Conservation (phyloP, 2,329 filamentous ascomycete genomes). For the Fusarium tuaranense region DNA sequence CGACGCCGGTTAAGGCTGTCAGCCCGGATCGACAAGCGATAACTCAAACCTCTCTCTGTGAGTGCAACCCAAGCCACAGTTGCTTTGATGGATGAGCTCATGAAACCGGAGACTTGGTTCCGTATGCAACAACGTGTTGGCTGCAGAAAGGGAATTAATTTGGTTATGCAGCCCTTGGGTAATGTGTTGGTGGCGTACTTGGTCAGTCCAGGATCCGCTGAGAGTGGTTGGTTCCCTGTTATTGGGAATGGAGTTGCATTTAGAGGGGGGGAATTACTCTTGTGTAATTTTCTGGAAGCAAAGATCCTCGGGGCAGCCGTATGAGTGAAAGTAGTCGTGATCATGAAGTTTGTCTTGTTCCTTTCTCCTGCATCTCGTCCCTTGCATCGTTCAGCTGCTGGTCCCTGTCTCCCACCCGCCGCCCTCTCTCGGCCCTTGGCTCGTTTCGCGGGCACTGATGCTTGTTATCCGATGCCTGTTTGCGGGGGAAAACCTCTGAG, state of each 20-base stretch:
- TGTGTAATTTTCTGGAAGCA: background rate
- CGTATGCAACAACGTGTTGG: background rate
- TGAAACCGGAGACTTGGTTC: slow-evolving; percentile 1
- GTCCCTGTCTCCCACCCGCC: background rate
- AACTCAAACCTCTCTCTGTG: background rate
- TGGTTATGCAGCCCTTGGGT: background rate
- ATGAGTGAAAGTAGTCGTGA: background rate
- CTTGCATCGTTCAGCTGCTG: background rate
- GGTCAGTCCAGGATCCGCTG: background rate
- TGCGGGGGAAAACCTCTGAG: background rate
- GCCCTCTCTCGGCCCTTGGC: background rate
- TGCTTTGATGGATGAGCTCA: background rate
- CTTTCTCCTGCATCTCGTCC: background rate
- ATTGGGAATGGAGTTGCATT: background rate
- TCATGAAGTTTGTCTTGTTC: background rate
- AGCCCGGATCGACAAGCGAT: background rate
- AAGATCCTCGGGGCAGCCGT: too few relatives aligned
- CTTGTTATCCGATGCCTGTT: slow-evolving; percentile 1
- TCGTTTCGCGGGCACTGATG: background rate
- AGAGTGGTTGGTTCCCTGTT: background rate
- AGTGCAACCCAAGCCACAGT: background rate
- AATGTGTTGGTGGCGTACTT: background rate
- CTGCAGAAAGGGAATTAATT: background rate
- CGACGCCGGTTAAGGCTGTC: background rate
- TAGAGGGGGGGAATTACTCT: background rate